Evolutionary conservation across 257 asterid species (phyloP).

Genomic region (Nicotiana noctiflora): DNA sequence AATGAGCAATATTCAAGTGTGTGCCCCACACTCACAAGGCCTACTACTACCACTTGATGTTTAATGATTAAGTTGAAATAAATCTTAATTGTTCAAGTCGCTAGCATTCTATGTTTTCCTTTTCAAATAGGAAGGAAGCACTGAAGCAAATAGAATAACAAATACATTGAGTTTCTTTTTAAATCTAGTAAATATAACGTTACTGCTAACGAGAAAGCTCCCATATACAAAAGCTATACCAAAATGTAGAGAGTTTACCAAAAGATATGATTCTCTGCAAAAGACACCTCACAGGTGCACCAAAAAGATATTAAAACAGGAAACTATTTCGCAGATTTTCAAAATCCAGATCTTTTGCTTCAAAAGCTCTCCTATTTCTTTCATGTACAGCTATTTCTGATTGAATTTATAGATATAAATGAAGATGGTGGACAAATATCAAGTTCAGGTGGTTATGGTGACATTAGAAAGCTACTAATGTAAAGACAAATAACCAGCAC

Average conservation of each 20-base stretch:
- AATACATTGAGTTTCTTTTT: not conserved
- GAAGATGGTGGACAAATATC: not conserved
- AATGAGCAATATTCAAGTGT: not conserved
- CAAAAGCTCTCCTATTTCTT: not conserved
- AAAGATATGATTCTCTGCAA: not conserved
- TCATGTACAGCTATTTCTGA: not conserved
- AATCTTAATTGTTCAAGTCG: not conserved
- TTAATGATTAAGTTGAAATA: not conserved
- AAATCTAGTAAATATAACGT: not conserved
- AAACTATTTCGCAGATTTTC: not conserved
- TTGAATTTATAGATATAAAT: not conserved
- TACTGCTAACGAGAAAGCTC: not conserved
- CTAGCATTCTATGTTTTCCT: conserved; percentile 1
- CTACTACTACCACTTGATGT: not conserved
- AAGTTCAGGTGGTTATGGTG: not conserved
- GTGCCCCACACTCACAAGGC: not conserved
- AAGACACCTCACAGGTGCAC: not conserved
- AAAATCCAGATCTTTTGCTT: not conserved
- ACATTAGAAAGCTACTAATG: not conserved
- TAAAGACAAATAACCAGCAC: not conserved
- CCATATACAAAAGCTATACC: not conserved
- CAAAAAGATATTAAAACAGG: not conserved
- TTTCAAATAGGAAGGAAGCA: not conserved
- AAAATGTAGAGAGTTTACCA: not conserved
- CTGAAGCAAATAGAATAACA: not conserved